Evolutionary conservation across 805 yeast species (phyloP), one percentile per base, ranked within the genome.

Genomic region (Alloascoidea africana): DNA sequence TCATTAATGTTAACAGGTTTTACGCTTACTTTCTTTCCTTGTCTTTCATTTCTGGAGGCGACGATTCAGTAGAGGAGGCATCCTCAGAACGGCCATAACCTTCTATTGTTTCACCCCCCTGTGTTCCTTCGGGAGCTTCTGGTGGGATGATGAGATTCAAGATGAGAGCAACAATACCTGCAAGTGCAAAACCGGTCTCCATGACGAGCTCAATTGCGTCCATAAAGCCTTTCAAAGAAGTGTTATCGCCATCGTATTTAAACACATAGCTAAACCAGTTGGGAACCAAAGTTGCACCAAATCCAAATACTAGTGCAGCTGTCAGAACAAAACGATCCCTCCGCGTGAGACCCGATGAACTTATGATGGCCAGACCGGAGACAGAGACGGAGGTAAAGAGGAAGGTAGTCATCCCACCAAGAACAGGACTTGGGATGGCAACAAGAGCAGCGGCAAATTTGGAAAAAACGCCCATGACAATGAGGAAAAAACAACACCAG

Each of bases 241-340:
- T 46, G 52, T 71, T 71, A 39, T 44, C 43, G 8, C 77, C 77
- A 1, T 47, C 36, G 54, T 72, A 72, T 14, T 73, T 63, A 53
- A 72, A 72, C n/a, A 72, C 68, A 39, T 54, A 39, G 37, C 49
- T 49, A 44, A 72, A 72, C 76, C 76, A 72, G 44, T 52, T 50
- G 17, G 66, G 60, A n/a, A 70, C 68, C 42, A 72, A 54, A 39
- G 60, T 62, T 18, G 75, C 63, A 41, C 76, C 78, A 18, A 72
- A 47, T n/a, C 78, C 77, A 13, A 70, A 71, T 39, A 69, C 46
- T 32, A 72, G 48, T 1, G 74, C 52, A 4, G 73, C 73, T 4
- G 77, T 68, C 30, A 72, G 55, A 14, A 72, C 65, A 47, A 72
- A 72, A 45, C 78, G 58, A 50, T 72, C 77, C 56, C 77, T 63